phyloP scores from a whole-genome alignment of 768 basidiomycete species.

The Tricholoma sp. region DNA sequence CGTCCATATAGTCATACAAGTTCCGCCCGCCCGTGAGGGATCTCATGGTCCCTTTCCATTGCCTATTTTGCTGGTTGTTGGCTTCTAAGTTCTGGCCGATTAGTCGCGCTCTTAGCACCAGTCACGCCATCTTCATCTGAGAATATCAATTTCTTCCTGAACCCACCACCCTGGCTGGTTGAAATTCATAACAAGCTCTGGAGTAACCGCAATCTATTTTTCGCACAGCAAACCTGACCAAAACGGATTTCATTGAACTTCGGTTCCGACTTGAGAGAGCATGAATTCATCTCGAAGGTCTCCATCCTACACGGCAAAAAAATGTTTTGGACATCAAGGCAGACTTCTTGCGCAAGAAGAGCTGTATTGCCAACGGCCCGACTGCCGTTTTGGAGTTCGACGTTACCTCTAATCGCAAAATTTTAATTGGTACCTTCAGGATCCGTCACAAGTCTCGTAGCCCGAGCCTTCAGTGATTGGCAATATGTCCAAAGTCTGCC shows the following conservation, averaged over 20 bases:
- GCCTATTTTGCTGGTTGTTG: no score
- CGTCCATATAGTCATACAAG: no score
- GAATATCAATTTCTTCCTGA: not conserved
- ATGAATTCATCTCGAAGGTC: not conserved
- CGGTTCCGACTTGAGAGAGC: conserved; percentile 8
- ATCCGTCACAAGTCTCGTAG: not conserved
- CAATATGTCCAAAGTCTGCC: not conserved
- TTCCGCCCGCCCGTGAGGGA: no score
- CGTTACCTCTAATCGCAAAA: not conserved
- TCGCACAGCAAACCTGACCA: not conserved
- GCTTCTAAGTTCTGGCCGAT: no score
- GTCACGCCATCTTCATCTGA: not conserved
- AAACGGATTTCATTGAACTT: not conserved
- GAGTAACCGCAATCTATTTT: not conserved
- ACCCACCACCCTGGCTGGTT: not conserved
- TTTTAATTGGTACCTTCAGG: not conserved
- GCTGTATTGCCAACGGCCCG: no score
- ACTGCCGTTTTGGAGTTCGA: not conserved
- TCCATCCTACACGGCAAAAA: not conserved
- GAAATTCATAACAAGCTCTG: not conserved
- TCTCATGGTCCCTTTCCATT: not conserved
- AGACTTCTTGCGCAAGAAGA: not conserved
- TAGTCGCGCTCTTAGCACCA: not conserved
- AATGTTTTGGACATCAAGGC: not conserved
- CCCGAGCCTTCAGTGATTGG: not conserved